Percentiles rank a stretch among this genome's conserved stretches.
phyloP scores from a whole-genome alignment of 1,284 basidiomycete species.

The Omphalotus olearius region DNA sequence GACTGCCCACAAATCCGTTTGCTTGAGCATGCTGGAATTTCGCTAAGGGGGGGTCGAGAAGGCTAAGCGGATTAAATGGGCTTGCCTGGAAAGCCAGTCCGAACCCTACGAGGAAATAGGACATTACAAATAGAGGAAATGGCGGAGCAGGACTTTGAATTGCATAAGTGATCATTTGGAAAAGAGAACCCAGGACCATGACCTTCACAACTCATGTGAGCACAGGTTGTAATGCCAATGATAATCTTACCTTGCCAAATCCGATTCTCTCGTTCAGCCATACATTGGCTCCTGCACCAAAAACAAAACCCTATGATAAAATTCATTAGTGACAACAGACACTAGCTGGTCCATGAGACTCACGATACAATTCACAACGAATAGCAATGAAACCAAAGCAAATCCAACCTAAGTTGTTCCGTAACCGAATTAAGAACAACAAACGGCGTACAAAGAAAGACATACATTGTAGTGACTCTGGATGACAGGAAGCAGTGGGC shows the following conservation, averaged over 20 bases:
- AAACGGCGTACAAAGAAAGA: not conserved
- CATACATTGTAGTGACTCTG: slow-evolving; percentile 50
- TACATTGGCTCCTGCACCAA: slow-evolving; percentile 49
- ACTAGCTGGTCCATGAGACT: slow-evolving; percentile 13
- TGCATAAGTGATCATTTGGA: slow-evolving; percentile 44
- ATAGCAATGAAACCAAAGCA: slow-evolving; percentile 43
- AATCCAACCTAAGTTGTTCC: slow-evolving; percentile 36
- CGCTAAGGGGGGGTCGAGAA: not conserved
- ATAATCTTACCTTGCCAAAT: slow-evolving; percentile 49
- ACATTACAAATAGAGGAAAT: slow-evolving; percentile 47
- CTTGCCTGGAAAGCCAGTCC: slow-evolving; percentile 34
- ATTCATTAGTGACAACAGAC: not conserved
- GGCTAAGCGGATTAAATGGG: not conserved
- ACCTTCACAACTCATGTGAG: slow-evolving; percentile 30
- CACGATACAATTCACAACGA: slow-evolving; percentile 41
- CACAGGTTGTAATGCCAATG: not conserved
- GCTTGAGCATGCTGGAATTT: slow-evolving; percentile 11
- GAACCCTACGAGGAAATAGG: slow-evolving; percentile 45
- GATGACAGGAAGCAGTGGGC: slow-evolving; percentile 42
- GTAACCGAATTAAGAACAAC: not conserved
- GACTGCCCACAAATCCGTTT: slow-evolving; percentile 13
- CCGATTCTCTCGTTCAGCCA: slow-evolving; percentile 51
- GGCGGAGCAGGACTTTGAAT: slow-evolving; percentile 32
- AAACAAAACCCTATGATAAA: slow-evolving; percentile 44
- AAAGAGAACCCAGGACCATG: slow-evolving; percentile 35